Base-by-base conservation (phyloP, 1,139 yeast species). In the Debaryomycetaceae sp. region DNA sequence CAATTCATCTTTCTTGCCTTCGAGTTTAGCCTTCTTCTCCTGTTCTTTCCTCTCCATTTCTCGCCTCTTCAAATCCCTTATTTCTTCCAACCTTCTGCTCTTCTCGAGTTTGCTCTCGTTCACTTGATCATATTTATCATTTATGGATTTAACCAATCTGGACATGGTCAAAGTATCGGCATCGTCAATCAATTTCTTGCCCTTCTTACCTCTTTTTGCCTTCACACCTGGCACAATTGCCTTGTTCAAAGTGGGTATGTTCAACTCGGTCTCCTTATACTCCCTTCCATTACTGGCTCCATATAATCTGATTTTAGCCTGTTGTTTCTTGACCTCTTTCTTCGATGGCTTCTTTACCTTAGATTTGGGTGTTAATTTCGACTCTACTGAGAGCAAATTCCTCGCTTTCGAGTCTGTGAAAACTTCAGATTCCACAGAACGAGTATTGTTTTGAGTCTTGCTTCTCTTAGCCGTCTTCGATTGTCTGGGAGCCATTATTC, bases 21-120 rank as follows among this genome's bases (percentile, higher is more conserved):
- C 94, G 40, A 91, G 63, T 59, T 83, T 83, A 41, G 74, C 76
- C 47, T 71, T 67, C 67, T 88, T 87, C 31, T 70, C 81, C 40
- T 76, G 75, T 53, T 91, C 97, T 58, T 83, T 85, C 59, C 84
- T 71, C 58, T 91, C 97, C 49, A 91, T 79, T 60, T 92, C 98
- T 62, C 82, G 75, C 56, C 87, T 80, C 69, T 86, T 87, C 50
- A 88, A 71, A 38, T 87, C 96, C 56, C 98, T 75, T 48, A 92
- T 79, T 54, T 87, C 95, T 60, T 92, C 98, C 38, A 92, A 71
- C 60, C 95, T 83, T 55, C 88, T 78, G 2, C 95, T 83, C 58
- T 87, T 87, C 59, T 92, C 98, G 45, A 92, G 70, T 62, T 89
- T 91, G 51, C 95, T 85, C 55, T 94, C 96, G 53, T 86, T 83